These are phyloP conservation scores for Fusarium irregulare DNA, from an alignment of 2,329 filamentous ascomycete species.

Conservation along the genomic window DNA sequence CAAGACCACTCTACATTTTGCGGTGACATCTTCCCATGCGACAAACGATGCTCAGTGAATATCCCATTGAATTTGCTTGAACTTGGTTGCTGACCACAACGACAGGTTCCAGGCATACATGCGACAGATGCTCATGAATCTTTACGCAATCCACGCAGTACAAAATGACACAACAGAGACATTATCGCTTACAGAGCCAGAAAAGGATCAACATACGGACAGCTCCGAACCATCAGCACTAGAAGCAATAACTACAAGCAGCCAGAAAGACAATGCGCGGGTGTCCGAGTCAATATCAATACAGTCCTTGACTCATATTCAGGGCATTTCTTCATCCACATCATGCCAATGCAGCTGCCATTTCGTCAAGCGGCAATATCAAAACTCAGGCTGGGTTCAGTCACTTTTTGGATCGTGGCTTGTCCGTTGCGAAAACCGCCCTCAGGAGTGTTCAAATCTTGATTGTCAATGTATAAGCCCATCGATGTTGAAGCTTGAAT, in stretches of 20 bases:
- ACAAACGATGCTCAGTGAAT: neutral
- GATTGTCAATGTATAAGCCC: neutral
- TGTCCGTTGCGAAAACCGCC: neutral
- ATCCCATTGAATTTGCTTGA: accelerated
- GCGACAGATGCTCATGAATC: neutral
- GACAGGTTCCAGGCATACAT: slow-evolving; percentile 10
- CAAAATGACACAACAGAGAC: accelerated
- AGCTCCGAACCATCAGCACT: accelerated
- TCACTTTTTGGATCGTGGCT: slow-evolving; percentile 25
- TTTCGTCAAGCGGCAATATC: neutral
- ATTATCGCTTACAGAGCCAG: accelerated
- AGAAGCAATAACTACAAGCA: accelerated
- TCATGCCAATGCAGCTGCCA: slow-evolving; percentile 22
- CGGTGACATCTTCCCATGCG: neutral
- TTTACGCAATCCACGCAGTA: neutral
- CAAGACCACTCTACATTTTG: slow-evolving; percentile 5
- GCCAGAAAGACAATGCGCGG: accelerated
- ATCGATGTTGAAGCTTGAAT: neutral
- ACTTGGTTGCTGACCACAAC: neutral
- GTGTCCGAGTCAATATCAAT: neutral
- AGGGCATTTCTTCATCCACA: accelerated
- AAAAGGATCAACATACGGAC: neutral
- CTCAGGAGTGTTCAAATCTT: neutral
- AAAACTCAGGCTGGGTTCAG: slow-evolving; percentile 5
- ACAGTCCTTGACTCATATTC: neutral